Base-by-base conservation (phyloP, 768 basidiomycete species). In the Psilocybe tampanensis region DNA sequence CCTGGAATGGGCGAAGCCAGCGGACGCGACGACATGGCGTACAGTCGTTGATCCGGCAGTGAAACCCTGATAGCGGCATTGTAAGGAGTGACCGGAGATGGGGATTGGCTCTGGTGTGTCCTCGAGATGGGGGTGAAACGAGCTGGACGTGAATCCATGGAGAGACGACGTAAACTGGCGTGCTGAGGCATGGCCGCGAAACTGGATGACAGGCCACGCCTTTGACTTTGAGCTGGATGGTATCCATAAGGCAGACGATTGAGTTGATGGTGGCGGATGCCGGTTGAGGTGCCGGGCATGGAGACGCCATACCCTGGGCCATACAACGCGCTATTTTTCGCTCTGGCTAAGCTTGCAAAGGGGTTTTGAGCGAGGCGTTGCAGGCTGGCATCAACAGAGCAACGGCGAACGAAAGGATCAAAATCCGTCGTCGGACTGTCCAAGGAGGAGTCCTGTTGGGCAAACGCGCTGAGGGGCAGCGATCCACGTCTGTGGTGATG, bases 401-500 rank as follows among this genome's bases (percentile, higher is more conserved):
- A 60, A 53, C 85, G 68, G 61, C 78, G 68, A 48, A 72, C 65
- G 47, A 76, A 64, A 36, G 78, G 75, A 68, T 85, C 76, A 61
- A 70, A 68, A 60, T 74, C 68, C 26, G 78, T 67, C 56, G 72
- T 59, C 59, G 76, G 70, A 66, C 75, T 64, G 56, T 76, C 68
- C 13, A 64, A 56, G 8, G 70, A 60, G n/a, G 63, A 64, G 54
- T 65, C 71, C 29, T 62, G 66, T 22, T 56, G 68, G 60, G 64
- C 73, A 62, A 80, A 72, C 22, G 72, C 72, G 66, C 74, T 75
- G 44, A 72, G 73, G 24, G 86, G 86, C 29, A 86, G 74, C 3
- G 86, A 88, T 17, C 84, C 82, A 32, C 86, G 81, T 55, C 85
- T 76, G 48, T 70, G 70, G 26, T 68, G 61, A 56, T 71, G 70